Evolutionary conservation across 116 monocot genomes (phyloP), one percentile per base, ranked within the genome.

Genomic region (Phalaenopsis hybrid): DNA sequence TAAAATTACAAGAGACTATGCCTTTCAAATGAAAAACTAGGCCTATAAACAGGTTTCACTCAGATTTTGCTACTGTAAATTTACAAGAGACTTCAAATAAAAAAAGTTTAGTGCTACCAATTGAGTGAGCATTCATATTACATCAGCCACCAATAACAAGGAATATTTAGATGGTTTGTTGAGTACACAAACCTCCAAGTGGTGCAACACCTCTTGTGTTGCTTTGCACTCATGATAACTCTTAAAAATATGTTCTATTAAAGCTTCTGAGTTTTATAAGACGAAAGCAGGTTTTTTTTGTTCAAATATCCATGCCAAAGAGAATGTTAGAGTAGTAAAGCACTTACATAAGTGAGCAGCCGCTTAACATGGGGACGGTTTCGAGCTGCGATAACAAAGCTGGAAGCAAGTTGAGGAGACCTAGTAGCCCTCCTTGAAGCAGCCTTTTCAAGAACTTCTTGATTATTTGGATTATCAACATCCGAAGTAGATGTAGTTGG

Each of bases 401-500:
- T 90, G 63, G 87, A 87, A 77, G 81, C 83, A 85, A 89, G 83
- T 82, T 90, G 89, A 28, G 91, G 92, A 73, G 96, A 92, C 85
- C 81, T 81, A 34, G 74, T 79, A 73, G 80, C 85, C 79, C 92
- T 98, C 45, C 70, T 78, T 51, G 81, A 77, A 82, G 86, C 77
- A 81, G 79, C 83, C 86, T 91, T 96, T 69, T 90, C 88, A 65
- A 90, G 34, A 75, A 57, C 81, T 68, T 74, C 82, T 49, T 85
- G 88, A 82, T 91, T 94, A 65, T 93, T 91, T 73, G 91, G 74
- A 75, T 93, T 98, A 82, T 98, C 94, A 86, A 95, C 78, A 88
- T 95, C 95, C 23, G 98, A 95, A 61, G 95, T 93, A 79, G 98
- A 98, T 73, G 98, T 93, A 74, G 95, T 92, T 58, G 98, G 93